phyloP scores from a whole-genome alignment of 1,284 basidiomycete genomes.

The Cryptococcus sp. region DNA sequence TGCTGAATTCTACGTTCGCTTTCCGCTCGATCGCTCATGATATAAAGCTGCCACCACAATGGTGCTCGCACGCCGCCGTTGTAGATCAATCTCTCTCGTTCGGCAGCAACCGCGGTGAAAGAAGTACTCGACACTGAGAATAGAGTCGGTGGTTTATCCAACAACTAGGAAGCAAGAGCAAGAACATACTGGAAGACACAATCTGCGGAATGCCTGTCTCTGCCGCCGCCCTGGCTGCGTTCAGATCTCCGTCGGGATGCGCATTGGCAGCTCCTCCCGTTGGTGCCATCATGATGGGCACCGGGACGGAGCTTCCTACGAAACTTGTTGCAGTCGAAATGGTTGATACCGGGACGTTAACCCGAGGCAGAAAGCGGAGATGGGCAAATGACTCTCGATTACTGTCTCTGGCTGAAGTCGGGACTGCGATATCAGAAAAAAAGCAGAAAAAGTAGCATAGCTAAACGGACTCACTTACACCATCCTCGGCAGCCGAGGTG shows the following conservation, averaged over 20 bases:
- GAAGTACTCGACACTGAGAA: no score
- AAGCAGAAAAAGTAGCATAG: not conserved
- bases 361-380: conserved; percentile 7
- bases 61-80: not conserved
- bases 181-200: no score
- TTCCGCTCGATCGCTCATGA: conserved; percentile 9
- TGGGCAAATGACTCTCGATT: conserved; percentile 6
- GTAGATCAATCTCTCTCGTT: not conserved
- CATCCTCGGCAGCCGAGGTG: no score
- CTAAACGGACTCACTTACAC: no score
- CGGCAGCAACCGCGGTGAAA: no score
- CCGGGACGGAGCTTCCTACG: not conserved
- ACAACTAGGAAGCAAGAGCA: no score
- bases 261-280: conserved; percentile 10
- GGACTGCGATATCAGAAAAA: not conserved
- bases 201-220: no score
- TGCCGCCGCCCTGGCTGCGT: conserved; percentile 1
- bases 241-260: conserved; percentile 10
- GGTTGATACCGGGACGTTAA: conserved; percentile 1
- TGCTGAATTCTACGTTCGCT: conserved; percentile 1
- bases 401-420: not conserved
- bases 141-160: no score
- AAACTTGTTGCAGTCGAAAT: conserved; percentile 2
- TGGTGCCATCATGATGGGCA: conserved; percentile 8
- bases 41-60: conserved; percentile 12